These are phyloP conservation scores for Globisporangium nagaii DNA, from an alignment of 352 stramenopile species.

Conservation along the genomic window DNA sequence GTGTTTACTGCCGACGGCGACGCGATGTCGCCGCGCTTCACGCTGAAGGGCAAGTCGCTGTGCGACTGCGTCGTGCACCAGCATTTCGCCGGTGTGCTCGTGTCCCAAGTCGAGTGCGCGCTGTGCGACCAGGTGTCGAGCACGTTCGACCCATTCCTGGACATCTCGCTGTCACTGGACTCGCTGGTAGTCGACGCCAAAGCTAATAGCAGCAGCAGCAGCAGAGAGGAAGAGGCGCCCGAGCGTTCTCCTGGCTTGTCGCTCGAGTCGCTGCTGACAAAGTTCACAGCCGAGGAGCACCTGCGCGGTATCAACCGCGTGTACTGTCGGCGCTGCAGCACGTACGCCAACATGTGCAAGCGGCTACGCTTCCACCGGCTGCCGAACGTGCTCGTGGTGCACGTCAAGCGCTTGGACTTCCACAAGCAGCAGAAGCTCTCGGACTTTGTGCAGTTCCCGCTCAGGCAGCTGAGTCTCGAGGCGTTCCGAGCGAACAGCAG, in stretches of 20 bases:
- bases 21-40: conserved; percentile 50
- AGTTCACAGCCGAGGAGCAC: conserved; percentile 51
- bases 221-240: background rate
- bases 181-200: conserved; percentile 2
- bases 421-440: conserved; percentile 52
- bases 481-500: conserved; percentile 19
- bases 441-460: conserved; percentile 47
- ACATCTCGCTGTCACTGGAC: conserved; percentile 64
- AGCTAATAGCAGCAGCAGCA: background rate
- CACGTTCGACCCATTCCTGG: conserved; percentile 68
- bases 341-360: conserved; percentile 60
- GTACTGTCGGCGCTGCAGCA: conserved; percentile 47
- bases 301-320: conserved; percentile 56
- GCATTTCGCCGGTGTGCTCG: conserved; percentile 60
- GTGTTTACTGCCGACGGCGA: conserved; percentile 33
- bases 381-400: conserved; percentile 68
- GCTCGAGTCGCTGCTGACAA: conserved; percentile 29
- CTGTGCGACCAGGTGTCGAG: conserved; percentile 44
- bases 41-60: conserved; percentile 42
- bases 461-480: conserved; percentile 33
- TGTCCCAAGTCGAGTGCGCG: conserved; percentile 52
- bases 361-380: conserved; percentile 53
- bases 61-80: conserved; percentile 73
- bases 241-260: conserved; percentile 9
- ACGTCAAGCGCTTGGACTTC: conserved; percentile 74